Conservation (phyloP, 331 rosid genomes). For the Spiraea crenata region DNA sequence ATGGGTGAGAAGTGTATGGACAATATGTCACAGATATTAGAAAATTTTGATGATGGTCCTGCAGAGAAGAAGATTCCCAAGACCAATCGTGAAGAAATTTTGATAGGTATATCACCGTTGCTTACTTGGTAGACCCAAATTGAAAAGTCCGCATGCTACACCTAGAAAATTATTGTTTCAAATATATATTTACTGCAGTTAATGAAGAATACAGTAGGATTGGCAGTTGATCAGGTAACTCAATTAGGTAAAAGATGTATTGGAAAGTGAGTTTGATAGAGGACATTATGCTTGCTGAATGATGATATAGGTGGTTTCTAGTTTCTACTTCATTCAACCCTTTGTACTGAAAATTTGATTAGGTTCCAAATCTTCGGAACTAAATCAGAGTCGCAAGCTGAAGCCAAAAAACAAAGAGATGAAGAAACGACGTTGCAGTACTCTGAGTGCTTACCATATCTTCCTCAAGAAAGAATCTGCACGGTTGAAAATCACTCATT, state of each 20-base stretch:
- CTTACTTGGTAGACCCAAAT: slow-evolving; percentile 1
- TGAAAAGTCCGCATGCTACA: not conserved
- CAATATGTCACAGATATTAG: not conserved
- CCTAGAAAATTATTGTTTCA: not conserved
- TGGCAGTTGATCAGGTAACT: too few species aligned
- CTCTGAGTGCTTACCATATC: slow-evolving; percentile 28
- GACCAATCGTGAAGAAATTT: not conserved
- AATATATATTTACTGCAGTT: not conserved
- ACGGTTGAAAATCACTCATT: slow-evolving; percentile 11
- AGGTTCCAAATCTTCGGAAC: slow-evolving; percentile 17
- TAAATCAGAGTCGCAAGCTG: slow-evolving; percentile 17
- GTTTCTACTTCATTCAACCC: not conserved
- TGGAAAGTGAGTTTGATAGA: too few species aligned
- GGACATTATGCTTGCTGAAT: not conserved
- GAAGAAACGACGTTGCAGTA: slow-evolving; percentile 9
- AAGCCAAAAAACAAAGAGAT: slow-evolving; percentile 12
- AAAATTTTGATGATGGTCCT: not conserved
- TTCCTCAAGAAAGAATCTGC: slow-evolving; percentile 32
- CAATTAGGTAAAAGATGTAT: too few species aligned
- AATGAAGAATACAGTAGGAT: too few species aligned
- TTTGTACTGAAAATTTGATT: slow-evolving; percentile 1
- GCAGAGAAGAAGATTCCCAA: slow-evolving; percentile 15
- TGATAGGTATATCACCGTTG: slow-evolving; percentile 14
- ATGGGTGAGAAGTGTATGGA: slow-evolving; percentile 13
- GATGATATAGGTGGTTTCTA: not conserved